phyloP scores from a whole-genome alignment of 2,329 filamentous ascomycete genomes.

The Microdochium bolleyi region DNA sequence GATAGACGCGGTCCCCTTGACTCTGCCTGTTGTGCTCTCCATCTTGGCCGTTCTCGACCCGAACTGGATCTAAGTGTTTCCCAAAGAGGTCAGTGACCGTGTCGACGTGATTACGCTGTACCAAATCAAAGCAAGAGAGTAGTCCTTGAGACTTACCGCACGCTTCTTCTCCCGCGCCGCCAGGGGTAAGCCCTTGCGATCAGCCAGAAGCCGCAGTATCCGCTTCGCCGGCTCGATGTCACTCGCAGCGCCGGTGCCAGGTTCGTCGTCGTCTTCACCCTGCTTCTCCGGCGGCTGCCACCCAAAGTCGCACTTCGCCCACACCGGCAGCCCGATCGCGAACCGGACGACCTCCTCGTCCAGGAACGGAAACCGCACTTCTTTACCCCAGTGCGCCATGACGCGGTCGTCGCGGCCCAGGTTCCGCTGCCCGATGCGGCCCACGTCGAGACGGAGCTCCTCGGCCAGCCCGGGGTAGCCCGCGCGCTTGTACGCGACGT shows the following conservation, averaged over 20 bases:
- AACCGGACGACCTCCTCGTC: slow-evolving; percentile 82
- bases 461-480: slow-evolving; percentile 67
- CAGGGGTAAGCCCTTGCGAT: slow-evolving; percentile 59
- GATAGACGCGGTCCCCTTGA: slow-evolving; percentile 61
- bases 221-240: slow-evolving; percentile 72
- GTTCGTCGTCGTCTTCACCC: too few species aligned
- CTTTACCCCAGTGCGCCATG: slow-evolving; percentile 81
- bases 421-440: slow-evolving; percentile 84
- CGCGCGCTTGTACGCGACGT: slow-evolving; percentile 60
- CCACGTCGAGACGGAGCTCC: slow-evolving; percentile 79
- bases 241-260: too few species aligned
- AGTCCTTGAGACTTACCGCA: slow-evolving; percentile 49
- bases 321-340: slow-evolving; percentile 66
- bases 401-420: slow-evolving; percentile 88
- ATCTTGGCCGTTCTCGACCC: slow-evolving; percentile 78
- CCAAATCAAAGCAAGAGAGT: slow-evolving; percentile 10
- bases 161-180: slow-evolving; percentile 88
- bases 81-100: too few species aligned
- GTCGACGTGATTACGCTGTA: too few species aligned
- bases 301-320: slow-evolving; percentile 86
- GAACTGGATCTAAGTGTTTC: slow-evolving; percentile 76
- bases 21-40: slow-evolving; percentile 49
- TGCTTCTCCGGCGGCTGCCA: slow-evolving; percentile 23
- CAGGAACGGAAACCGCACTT: slow-evolving; percentile 83
- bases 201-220: slow-evolving; percentile 68